A percentile compares a stretch with the other conserved stretches of the same genome.
phyloP scores from a whole-genome alignment of 257 asterid species.

The Capsicum baccatum region DNA sequence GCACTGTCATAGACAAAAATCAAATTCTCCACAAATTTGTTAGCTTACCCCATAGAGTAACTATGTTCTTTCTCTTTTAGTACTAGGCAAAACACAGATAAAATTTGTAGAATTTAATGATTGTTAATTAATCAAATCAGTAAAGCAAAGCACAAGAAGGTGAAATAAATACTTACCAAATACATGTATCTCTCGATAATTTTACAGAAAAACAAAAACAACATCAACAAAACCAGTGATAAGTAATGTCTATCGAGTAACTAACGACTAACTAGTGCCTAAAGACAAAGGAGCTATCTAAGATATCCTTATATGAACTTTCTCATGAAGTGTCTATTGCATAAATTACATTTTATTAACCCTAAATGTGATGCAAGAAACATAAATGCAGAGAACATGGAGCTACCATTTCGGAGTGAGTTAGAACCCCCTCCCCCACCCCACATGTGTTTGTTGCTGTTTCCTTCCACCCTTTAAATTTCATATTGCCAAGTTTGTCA shows the following conservation, averaged over 20 bases:
- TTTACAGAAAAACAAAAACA: background rate
- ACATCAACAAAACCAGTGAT: background rate
- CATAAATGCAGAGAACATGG: constrained; percentile 19
- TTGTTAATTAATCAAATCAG: background rate
- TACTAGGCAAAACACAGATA: background rate
- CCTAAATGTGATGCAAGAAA: too few relatives aligned
- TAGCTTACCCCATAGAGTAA: background rate
- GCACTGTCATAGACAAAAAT: background rate
- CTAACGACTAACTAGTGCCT: background rate
- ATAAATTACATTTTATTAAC: background rate
- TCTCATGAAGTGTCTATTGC: background rate
- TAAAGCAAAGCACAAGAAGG: background rate
- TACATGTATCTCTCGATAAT: background rate
- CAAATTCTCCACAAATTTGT: background rate
- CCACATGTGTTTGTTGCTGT: constrained; percentile 48
- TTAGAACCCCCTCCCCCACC: constrained; percentile 68
- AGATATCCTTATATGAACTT: background rate
- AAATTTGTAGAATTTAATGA: constrained; percentile 18
- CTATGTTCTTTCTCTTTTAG: background rate
- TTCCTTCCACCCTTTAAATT: constrained; percentile 71
- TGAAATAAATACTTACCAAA: background rate
- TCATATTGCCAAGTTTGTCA: constrained; percentile 51
- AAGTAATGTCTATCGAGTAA: background rate
- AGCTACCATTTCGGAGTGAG: constrained; percentile 89
- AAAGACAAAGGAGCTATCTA: background rate